Base-by-base conservation (phyloP, 805 yeast genomes). In the Candida khao-thaluensis region DNA sequence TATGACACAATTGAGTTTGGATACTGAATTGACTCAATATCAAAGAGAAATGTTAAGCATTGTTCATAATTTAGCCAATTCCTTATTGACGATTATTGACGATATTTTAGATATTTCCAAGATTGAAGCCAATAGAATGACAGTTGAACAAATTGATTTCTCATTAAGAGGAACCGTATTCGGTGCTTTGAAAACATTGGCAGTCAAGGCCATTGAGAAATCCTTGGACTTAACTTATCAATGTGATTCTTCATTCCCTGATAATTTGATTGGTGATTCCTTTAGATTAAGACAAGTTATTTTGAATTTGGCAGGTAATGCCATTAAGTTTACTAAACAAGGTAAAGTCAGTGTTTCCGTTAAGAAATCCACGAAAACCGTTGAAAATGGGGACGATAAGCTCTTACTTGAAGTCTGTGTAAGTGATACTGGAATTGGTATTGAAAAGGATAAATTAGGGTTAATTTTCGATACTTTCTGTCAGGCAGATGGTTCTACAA, bases 121-220 rank as follows among this genome's bases (percentile, higher is more conserved):
- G 75, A 87, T 87, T 63, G 96, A 87, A 61, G 95, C 95, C 20
- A 87, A 87, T 61, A 73, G 95, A 61, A 88, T 87, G 95, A 87
- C 95, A 0, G 87, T 87, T 40, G 96, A 87, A 56, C 85, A 85
- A 56, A 87, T 86, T 44, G 95, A 89, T 45, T 87, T 87, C 56
- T 82, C 91, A 10, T 68, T 87, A 32, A 72, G 96, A 54, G 90
- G 91, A 3, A 87, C 95, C 0, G 90, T 86, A 2, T 87, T 87
- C 57, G 95, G 95, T 25, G 95, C 95, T 0, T 72, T 87, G 57
- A 87, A 87, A 62, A 87, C 96, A 1, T 66, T 87, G 47, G 93
- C 95, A 3, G 95, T 87, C 12, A 87, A 87, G 60, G 91, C 95
- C 2, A 86, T 85, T 51, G 95, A 87, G 52, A 85, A 85, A 55